Conservation (phyloP, 805 yeast genomes). For the Blastobotrys chiropterorum region DNA sequence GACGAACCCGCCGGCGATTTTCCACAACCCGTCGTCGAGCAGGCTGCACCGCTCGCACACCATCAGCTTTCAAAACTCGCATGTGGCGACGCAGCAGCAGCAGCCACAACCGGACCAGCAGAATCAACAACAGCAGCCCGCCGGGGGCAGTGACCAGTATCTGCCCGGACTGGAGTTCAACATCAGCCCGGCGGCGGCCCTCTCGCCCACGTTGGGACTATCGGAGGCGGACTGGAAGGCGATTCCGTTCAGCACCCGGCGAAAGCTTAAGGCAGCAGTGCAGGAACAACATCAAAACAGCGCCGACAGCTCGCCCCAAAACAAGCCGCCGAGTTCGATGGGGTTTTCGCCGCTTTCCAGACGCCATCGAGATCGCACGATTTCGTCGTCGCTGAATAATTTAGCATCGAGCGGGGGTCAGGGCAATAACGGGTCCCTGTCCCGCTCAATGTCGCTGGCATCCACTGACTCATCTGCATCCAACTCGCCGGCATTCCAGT, state of each 20-base stretch:
- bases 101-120: neutral
- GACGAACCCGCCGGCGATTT: neutral
- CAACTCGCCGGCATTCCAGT: constrained; percentile 21
- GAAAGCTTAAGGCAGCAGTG: constrained; percentile 15
- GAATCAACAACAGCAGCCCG: neutral
- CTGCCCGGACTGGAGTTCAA: constrained; percentile 5
- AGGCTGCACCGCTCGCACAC: neutral
- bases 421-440: neutral
- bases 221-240: constrained; percentile 20
- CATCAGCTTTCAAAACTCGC: neutral
- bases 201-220: constrained; percentile 18
- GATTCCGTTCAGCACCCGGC: constrained; percentile 20
- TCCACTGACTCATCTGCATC: constrained; percentile 12
- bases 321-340: constrained; percentile 2
- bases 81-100: neutral
- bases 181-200: constrained; percentile 4
- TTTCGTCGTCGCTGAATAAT: constrained; percentile 11
- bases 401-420: neutral
- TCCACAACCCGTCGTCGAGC: neutral
- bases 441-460: constrained; percentile 11
- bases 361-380: constrained; percentile 12
- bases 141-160: constrained; percentile 1
- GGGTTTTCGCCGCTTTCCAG: constrained; percentile 5
- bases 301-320: neutral
- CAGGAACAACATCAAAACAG: constrained; percentile 3